Conservation (phyloP, 192 early-diverging fungal genomes). For the Entophlyctis luteolus region DNA sequence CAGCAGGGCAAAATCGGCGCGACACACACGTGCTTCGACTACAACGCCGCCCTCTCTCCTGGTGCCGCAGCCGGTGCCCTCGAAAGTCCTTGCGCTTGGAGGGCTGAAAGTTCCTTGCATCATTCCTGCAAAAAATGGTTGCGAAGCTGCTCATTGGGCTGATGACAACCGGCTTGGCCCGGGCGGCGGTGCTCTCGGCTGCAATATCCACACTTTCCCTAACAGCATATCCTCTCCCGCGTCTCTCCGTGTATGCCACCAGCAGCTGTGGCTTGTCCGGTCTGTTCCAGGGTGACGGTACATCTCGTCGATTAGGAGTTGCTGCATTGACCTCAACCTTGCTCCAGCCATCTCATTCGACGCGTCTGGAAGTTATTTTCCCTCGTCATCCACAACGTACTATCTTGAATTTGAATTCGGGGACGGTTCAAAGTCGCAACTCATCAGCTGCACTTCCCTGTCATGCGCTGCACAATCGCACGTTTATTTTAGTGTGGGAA, state of each 20-base stretch:
- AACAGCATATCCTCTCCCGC: not conserved
- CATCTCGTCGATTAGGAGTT: not conserved
- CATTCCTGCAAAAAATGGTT: too few relatives aligned
- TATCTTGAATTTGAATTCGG: slow-evolving; percentile 14
- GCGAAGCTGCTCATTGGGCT: too few relatives aligned
- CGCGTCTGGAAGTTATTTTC: not conserved
- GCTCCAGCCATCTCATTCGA: slow-evolving; percentile 11
- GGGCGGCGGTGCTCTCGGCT: not conserved
- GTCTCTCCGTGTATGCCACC: not conserved
- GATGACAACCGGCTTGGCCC: too few relatives aligned
- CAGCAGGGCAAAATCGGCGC: too few relatives aligned
- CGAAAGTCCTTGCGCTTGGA: too few relatives aligned
- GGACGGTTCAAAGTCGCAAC: not conserved
- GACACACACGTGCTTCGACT: too few relatives aligned
- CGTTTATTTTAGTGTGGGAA: not conserved
- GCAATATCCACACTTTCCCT: not conserved
- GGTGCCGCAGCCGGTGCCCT: too few relatives aligned
- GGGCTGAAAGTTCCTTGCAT: too few relatives aligned
- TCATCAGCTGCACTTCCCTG: not conserved
- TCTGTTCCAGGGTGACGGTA: not conserved
- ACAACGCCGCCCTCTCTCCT: too few relatives aligned
- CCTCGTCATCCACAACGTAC: not conserved
- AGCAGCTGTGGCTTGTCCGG: too few relatives aligned
- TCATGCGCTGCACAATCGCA: not conserved
- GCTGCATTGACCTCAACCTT: not conserved